Conservation (phyloP, 139 green algal species). For the Tetraselmis striata region DNA sequence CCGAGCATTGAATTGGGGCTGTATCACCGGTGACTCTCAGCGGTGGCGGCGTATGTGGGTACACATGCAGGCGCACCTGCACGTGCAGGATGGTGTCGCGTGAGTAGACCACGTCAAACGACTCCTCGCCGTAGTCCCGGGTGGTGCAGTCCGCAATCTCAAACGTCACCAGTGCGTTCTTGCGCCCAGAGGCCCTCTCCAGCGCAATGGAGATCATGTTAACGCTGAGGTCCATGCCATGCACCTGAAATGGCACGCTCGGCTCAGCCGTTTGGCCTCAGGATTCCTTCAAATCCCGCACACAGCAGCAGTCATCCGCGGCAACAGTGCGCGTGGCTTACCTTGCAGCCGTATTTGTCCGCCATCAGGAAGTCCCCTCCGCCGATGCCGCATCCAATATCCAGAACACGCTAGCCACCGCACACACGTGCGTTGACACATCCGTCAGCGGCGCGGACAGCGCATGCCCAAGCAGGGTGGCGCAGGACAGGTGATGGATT, state of each 20-base stretch:
- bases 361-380: constrained; percentile 63
- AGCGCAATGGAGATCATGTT: constrained; percentile 72
- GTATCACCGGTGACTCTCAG: no score
- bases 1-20: no score
- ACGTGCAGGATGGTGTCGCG: constrained; percentile 78
- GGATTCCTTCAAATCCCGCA: no score
- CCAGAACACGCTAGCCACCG: constrained; percentile 51
- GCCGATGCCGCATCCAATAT: constrained; percentile 73
- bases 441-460: no score
- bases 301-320: no score
- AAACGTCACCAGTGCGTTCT: constrained; percentile 53
- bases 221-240: constrained; percentile 75
- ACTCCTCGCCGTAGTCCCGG: constrained; percentile 25
- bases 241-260: no score
- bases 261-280: no score
- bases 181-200: constrained; percentile 37
- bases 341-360: constrained; percentile 26
- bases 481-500: no score
- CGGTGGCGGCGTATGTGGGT: no score
- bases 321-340: no score
- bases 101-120: constrained; percentile 65
- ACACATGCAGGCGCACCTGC: neutral
- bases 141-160: constrained; percentile 67
- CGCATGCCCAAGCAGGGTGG: no score
- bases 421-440: constrained; percentile 27